These are phyloP conservation scores for Adansonia grandidieri DNA, from an alignment of 441 rosid genomes.

Conservation along the genomic window DNA sequence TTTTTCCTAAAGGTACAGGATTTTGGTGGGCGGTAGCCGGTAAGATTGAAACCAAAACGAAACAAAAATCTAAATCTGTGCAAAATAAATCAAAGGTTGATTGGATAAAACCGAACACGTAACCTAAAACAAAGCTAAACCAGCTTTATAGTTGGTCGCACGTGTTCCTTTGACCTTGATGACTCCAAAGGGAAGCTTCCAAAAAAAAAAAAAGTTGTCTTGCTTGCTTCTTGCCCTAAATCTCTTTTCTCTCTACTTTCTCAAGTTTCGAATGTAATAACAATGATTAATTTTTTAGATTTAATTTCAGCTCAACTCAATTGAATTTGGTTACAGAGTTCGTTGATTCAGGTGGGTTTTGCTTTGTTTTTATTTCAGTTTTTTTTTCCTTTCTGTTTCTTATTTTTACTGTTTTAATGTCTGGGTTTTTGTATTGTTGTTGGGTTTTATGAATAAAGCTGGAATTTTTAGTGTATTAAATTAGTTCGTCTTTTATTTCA, in stretches of 20 bases:
- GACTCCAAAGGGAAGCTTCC: constrained; percentile 29
- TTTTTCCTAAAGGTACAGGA: no score
- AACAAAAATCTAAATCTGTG: no score
- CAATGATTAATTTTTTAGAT: constrained; percentile 24
- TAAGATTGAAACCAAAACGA: no score
- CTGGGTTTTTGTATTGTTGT: neutral
- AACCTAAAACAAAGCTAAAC: neutral
- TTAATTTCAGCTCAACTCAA: constrained; percentile 19
- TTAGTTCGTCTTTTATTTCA: neutral
- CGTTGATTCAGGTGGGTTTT: constrained; percentile 32
- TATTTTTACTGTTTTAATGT: neutral
- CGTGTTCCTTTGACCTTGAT: constrained; percentile 33
- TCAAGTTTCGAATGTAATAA: neutral
- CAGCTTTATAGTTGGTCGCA: constrained; percentile 5
- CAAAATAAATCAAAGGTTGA: neutral
- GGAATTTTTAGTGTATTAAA: constrained; percentile 12
- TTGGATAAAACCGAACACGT: constrained; percentile 1
- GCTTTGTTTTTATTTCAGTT: neutral
- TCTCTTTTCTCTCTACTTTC: constrained; percentile 20
- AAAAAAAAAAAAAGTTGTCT: neutral
- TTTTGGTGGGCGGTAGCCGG: no score
- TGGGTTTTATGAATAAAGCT: constrained; percentile 8
- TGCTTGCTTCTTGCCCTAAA: constrained; percentile 35
- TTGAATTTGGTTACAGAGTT: constrained; percentile 6
- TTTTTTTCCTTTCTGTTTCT: neutral